These are phyloP conservation scores for Anacardium occidentale DNA, from an alignment of 345 rosid genomes.

Conservation along the genomic window DNA sequence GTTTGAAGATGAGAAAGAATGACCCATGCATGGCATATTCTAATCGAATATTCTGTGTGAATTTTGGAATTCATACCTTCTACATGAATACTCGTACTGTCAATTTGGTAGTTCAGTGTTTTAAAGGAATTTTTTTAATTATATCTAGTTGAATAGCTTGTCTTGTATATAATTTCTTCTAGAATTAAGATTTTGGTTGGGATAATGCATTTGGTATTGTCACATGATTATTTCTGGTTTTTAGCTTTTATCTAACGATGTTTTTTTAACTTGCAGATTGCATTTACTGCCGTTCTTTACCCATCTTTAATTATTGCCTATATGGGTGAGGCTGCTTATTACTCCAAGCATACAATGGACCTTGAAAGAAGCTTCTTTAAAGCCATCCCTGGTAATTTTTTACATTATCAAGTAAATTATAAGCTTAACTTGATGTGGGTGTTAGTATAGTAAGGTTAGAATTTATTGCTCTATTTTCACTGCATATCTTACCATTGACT, in stretches of 20 bases:
- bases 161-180: not conserved
- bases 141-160: not conserved
- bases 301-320: constrained; percentile 40
- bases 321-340: constrained; percentile 43
- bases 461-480: not conserved
- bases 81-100: not conserved
- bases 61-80: not conserved
- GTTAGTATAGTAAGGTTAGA: not conserved
- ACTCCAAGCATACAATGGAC: constrained; percentile 28
- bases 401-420: not conserved
- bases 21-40: not conserved
- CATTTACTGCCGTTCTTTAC: constrained; percentile 35
- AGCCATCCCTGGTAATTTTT: constrained; percentile 32
- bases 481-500: not conserved
- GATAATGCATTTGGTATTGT: constrained; percentile 26
- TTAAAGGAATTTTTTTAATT: not conserved
- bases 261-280: constrained; percentile 29
- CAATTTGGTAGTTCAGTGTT: not conserved
- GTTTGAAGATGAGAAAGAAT: not conserved
- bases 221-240: too few species aligned
- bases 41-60: not conserved
- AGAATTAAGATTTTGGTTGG: not conserved
- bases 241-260: not conserved
- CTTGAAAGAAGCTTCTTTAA: constrained; percentile 30
- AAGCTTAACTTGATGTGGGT: not conserved